Percentiles rank a stretch among this genome's conserved stretches.
These are phyloP conservation scores for Penicillium goetzii DNA, from an alignment of 495 filamentous ascomycete genomes.

Conservation along the genomic window DNA sequence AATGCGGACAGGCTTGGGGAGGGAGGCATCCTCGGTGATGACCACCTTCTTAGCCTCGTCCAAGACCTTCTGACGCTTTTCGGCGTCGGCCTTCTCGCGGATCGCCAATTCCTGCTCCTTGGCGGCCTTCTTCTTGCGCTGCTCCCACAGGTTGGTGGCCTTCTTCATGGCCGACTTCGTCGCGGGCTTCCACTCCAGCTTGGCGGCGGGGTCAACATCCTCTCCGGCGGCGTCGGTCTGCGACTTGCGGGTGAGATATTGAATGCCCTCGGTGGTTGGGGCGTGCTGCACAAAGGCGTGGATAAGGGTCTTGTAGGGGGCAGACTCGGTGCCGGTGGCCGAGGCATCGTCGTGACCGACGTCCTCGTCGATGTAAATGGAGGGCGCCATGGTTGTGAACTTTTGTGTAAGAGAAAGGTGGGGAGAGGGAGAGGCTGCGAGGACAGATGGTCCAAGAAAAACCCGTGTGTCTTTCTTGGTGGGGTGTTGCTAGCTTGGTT, in stretches of 20 bases:
- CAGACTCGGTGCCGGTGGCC: constrained; percentile 67
- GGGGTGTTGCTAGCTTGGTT: not conserved
- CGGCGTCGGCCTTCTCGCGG: constrained; percentile 72
- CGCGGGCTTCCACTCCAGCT: constrained; percentile 75
- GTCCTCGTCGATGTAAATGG: constrained; percentile 78
- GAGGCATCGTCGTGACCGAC: constrained; percentile 71
- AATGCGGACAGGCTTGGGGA: constrained; percentile 78
- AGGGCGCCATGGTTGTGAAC: constrained; percentile 43
- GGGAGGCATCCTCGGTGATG: constrained; percentile 76
- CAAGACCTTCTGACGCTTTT: constrained; percentile 65
- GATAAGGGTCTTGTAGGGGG: constrained; percentile 79
- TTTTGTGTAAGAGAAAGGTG: not conserved
- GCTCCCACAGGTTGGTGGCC: constrained; percentile 69
- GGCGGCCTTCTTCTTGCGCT: constrained; percentile 75
- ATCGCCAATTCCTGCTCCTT: constrained; percentile 70
- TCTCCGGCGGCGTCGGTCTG: constrained; percentile 65
- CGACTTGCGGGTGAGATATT: constrained; percentile 72
- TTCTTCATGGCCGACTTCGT: constrained; percentile 86
- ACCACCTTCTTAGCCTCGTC: constrained; percentile 89
- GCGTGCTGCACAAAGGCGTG: constrained; percentile 76
- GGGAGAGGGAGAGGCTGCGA: not conserved
- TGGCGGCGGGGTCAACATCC: constrained; percentile 51
- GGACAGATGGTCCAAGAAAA: not conserved
- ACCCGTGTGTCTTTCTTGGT: not conserved
- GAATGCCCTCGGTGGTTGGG: constrained; percentile 55